Conservation (phyloP, 176 grass and related monocot genomes). For the Rhynchospora pubera region DNA sequence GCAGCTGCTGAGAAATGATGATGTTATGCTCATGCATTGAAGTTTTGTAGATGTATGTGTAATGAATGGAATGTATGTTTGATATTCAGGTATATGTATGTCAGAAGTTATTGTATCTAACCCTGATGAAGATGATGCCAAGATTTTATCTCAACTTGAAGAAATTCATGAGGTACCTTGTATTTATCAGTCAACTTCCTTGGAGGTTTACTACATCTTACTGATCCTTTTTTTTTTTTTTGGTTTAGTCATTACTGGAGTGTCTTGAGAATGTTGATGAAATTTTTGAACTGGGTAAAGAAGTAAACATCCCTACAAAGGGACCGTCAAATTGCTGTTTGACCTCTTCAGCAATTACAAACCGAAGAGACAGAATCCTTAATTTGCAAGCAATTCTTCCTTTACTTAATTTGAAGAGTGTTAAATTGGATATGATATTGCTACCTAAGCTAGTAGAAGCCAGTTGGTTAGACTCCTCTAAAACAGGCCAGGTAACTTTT, state of each 20-base stretch:
- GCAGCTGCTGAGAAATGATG: neutral
- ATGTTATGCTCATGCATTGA: neutral
- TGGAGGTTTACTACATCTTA: no score
- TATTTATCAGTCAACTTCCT: no score
- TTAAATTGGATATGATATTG: slow-evolving; percentile 66
- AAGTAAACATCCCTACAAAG: slow-evolving; percentile 3
- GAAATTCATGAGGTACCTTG: slow-evolving; percentile 65
- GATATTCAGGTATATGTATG: slow-evolving; percentile 50
- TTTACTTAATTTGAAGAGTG: slow-evolving; percentile 81
- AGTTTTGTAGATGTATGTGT: neutral
- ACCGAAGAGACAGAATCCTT: slow-evolving; percentile 32
- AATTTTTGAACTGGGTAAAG: slow-evolving; percentile 21
- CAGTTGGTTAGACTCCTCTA: slow-evolving; percentile 36
- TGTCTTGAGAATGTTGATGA: no score
- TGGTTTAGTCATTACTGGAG: slow-evolving; percentile 30
- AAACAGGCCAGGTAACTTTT: slow-evolving; percentile 43
- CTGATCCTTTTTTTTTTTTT: slow-evolving; percentile 22
- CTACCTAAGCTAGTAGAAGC: slow-evolving; percentile 47
- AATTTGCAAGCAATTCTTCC: slow-evolving; percentile 57
- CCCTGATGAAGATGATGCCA: slow-evolving; percentile 38
- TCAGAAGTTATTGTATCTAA: slow-evolving; percentile 33
- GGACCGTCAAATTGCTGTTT: slow-evolving; percentile 54
- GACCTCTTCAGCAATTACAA: slow-evolving; percentile 40
- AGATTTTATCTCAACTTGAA: slow-evolving; percentile 35
- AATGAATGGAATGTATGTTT: neutral